Percentiles rank a stretch among this genome's conserved stretches.
Conservation (phyloP, 2,329 filamentous ascomycete genomes). For the Metarhizium brunneum region DNA sequence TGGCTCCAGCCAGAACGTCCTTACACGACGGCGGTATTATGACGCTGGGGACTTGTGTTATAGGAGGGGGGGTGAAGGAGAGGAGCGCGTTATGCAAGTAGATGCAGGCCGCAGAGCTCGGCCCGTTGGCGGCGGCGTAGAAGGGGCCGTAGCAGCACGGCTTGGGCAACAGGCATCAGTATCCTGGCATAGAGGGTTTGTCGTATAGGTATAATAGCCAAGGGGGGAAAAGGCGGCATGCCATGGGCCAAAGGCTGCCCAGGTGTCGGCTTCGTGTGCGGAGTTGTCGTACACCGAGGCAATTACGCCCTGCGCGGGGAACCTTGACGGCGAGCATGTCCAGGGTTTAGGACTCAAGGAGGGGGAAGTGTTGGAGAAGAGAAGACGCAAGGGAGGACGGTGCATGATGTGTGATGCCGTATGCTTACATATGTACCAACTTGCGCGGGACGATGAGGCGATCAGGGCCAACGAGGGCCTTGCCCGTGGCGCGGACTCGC, state of each 20-base stretch:
- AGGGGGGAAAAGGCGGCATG: background rate
- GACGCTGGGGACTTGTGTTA: background rate
- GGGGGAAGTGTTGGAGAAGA: background rate
- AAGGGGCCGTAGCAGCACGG: background rate
- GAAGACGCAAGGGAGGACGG: background rate
- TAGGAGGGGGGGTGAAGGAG: background rate
- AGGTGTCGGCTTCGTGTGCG: no score
- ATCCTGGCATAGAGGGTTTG: background rate
- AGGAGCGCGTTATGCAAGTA: background rate
- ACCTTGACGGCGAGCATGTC: background rate
- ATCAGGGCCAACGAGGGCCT: constrained; percentile 75
- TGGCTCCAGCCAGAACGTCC: background rate
- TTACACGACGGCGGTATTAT: background rate
- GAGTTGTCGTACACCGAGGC: background rate
- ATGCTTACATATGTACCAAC: constrained; percentile 67
- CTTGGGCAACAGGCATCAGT: background rate
- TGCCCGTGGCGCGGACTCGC: constrained; percentile 65
- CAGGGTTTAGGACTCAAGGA: background rate
- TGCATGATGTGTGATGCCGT: background rate
- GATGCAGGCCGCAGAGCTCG: background rate
- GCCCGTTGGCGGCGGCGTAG: background rate
- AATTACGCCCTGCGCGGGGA: background rate
- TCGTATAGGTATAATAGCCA: background rate
- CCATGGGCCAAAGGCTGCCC: background rate
- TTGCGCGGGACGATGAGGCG: constrained; percentile 76